These are phyloP conservation scores for Psilocybe tampanensis DNA, from an alignment of 768 basidiomycete genomes.

Conservation along the genomic window DNA sequence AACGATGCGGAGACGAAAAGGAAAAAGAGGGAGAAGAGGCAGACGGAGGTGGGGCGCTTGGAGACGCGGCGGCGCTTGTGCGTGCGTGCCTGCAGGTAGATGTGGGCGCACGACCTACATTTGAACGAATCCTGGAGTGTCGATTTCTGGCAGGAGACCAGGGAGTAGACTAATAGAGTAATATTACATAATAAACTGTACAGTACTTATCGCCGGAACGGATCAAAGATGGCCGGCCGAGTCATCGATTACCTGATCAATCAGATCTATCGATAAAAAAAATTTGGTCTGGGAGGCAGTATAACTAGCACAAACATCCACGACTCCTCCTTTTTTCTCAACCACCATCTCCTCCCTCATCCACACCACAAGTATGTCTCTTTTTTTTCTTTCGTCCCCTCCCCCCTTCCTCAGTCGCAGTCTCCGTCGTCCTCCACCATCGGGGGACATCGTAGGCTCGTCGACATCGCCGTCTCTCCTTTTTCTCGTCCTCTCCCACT, in stretches of 20 bases:
- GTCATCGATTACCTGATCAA: constrained; percentile 47
- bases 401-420: constrained; percentile 13
- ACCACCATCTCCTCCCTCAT: constrained; percentile 49
- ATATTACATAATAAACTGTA: not conserved
- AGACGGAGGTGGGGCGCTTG: constrained; percentile 84
- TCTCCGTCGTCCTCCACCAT: not conserved
- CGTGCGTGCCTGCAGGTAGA: constrained; percentile 84
- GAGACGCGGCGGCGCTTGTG: constrained; percentile 85
- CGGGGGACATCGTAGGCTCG: constrained; percentile 28
- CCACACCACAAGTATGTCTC: constrained; percentile 39
- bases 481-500: constrained; percentile 17
- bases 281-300: constrained; percentile 49
- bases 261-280: constrained; percentile 64
- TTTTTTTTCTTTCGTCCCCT: constrained; percentile 13
- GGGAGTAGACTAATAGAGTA: constrained; percentile 59
- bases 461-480: not conserved
- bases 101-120: constrained; percentile 77
- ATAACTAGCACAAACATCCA: constrained; percentile 63
- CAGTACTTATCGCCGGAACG: constrained; percentile 1
- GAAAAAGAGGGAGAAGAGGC: constrained; percentile 72
- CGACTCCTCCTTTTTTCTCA: constrained; percentile 40
- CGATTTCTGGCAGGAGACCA: constrained; percentile 76
- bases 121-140: constrained; percentile 78
- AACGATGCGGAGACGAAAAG: constrained; percentile 76
- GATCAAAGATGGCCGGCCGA: constrained; percentile 25